A percentile compares a stretch with the other conserved stretches of the same genome.
phyloP scores from a whole-genome alignment of 495 filamentous ascomycete species.

The Penicillium daleae region DNA sequence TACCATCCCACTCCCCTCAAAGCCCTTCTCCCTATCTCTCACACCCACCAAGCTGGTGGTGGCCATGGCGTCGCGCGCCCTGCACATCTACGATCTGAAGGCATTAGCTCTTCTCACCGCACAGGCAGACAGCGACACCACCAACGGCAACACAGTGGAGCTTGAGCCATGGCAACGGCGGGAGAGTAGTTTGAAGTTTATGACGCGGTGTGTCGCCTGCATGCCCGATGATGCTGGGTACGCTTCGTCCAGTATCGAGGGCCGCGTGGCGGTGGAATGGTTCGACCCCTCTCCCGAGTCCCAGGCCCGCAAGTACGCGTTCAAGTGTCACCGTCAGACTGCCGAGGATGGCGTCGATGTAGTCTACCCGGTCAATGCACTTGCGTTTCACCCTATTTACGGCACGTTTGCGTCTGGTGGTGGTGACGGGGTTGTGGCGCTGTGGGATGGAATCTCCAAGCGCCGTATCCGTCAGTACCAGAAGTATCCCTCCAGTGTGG shows the following conservation, averaged over 20 bases:
- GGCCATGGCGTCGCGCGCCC: conserved; percentile 88
- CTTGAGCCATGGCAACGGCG: conserved; percentile 85
- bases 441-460: conserved; percentile 95
- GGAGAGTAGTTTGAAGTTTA: conserved; percentile 92
- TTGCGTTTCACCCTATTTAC: conserved; percentile 87
- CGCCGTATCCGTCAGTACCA: conserved; percentile 89
- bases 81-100: conserved; percentile 91
- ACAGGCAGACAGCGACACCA: conserved; percentile 44
- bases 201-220: conserved; percentile 90
- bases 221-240: conserved; percentile 97
- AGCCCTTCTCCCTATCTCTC: conserved; percentile 84
- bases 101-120: conserved; percentile 60
- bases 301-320: conserved; percentile 92
- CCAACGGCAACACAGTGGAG: conserved; percentile 49
- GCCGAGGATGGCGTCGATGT: conserved; percentile 72
- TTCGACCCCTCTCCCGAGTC: conserved; percentile 86
- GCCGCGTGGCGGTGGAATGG: conserved; percentile 94
- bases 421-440: conserved; percentile 89
- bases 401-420: conserved; percentile 94
- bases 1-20: conserved; percentile 71
- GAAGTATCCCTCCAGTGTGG: conserved; percentile 76
- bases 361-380: conserved; percentile 92
- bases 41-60: conserved; percentile 85
- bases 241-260: conserved; percentile 86
- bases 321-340: conserved; percentile 92